A percentile compares a stretch with the other conserved stretches of the same genome.
These are phyloP conservation scores for Tylopilus subfusipes DNA, from an alignment of 768 basidiomycete genomes.

Conservation along the genomic window DNA sequence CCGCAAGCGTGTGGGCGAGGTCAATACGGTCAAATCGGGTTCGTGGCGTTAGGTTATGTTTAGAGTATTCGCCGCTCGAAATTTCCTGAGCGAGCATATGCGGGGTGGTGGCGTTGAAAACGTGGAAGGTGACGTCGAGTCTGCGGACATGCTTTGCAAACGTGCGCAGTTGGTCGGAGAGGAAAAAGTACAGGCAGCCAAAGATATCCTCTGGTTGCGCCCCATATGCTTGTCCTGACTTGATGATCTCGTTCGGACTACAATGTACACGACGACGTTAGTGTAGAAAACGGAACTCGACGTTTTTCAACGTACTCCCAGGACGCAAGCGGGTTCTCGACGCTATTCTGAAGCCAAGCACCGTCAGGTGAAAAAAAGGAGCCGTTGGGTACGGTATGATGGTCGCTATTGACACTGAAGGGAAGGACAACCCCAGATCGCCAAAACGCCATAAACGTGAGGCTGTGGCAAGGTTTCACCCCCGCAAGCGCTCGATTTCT, in stretches of 20 bases:
- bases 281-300: not conserved
- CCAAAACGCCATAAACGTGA: slow-evolving; percentile 38
- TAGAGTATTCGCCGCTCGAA: slow-evolving; percentile 11
- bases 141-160: slow-evolving; percentile 39
- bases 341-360: slow-evolving; percentile 37
- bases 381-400: slow-evolving; percentile 39
- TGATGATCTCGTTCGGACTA: slow-evolving; percentile 39
- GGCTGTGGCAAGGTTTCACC: slow-evolving; percentile 41
- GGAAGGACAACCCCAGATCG: slow-evolving; percentile 43
- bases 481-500: slow-evolving; percentile 37
- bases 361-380: slow-evolving; percentile 44
- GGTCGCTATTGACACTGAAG: slow-evolving; percentile 36
- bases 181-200: slow-evolving; percentile 47
- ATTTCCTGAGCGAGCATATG: slow-evolving; percentile 40
- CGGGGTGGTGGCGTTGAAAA: slow-evolving; percentile 36
- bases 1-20: slow-evolving; percentile 39
- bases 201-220: slow-evolving; percentile 40
- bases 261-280: slow-evolving; percentile 3
- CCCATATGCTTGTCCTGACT: slow-evolving; percentile 35
- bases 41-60: slow-evolving; percentile 25
- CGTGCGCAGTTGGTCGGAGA: slow-evolving; percentile 36
- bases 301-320: slow-evolving; percentile 42
- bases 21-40: slow-evolving; percentile 43
- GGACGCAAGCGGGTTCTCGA: slow-evolving; percentile 41
- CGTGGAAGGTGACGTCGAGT: slow-evolving; percentile 33